Evolutionary conservation across 2,329 filamentous ascomycete species (phyloP), one percentile per base, ranked within the genome.

Genomic region (Cylindrodendrum hubeiense): DNA sequence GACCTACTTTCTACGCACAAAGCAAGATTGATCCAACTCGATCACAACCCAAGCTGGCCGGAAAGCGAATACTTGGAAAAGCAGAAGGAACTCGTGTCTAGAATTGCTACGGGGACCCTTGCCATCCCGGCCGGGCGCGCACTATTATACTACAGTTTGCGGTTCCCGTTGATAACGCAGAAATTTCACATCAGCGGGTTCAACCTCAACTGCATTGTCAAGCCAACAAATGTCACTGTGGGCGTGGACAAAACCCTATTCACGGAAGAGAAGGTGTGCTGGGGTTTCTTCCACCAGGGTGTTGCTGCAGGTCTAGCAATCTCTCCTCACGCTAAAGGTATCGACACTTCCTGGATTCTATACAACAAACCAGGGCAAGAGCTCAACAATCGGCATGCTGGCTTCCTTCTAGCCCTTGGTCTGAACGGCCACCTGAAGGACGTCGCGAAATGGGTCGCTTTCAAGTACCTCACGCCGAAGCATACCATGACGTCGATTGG

Each of bases 401-500:
- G 96, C 0, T 96, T 99, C 68, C 82, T 99, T 46, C 85, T 99
- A 0, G 96, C 94, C 5, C 85, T 99, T 5, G 96, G 96, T 4
- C 84, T 99, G 24, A 98, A 98, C 73, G 97, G 96, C 0, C 97
- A 99, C 80, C 84, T 99, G n/a, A 96, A 93, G 72, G 92, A 90
- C 8, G 88, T 99, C 28, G 96, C 96, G 3, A 98, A 98, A 82
- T 99, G 96, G 95, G 91, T 99, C 46, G 95, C 95, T 9, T 99
- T 98, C 86, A 98, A 98, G 76, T 99, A 99, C 72, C 84, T 99
- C n/a, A 99, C 96, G 0, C 95, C 96, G 1, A 99, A 99, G 76
- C 97, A 99, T 79, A 97, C 95, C 26, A 99, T 99, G 96, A 98
- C 96, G 24, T 98, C 96, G 1, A 95, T 99, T 59, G 96, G 96